phyloP scores from a whole-genome alignment of 179 eudicot genomes.

The Nepenthes alata region DNA sequence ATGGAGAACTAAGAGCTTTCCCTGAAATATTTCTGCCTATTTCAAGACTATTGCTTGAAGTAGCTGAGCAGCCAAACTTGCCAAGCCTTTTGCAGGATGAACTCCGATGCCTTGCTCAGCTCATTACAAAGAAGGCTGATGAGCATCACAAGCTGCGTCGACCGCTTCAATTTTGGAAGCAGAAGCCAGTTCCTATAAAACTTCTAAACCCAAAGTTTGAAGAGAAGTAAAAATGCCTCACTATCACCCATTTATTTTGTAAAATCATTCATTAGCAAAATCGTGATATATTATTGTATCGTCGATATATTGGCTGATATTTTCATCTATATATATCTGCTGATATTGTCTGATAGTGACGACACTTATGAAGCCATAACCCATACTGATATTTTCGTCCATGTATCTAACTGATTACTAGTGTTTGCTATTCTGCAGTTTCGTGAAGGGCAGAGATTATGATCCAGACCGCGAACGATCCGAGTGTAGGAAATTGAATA shows the following conservation, averaged over 20 bases:
- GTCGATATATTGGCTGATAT: too few species aligned
- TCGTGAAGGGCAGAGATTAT: constrained; percentile 78
- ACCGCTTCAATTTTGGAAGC: constrained; percentile 65
- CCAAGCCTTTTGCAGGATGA: constrained; percentile 44
- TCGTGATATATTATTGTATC: too few species aligned
- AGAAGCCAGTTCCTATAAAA: constrained; percentile 66
- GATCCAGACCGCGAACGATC: constrained; percentile 90
- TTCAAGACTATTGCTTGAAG: constrained; percentile 27
- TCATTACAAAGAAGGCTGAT: constrained; percentile 37
- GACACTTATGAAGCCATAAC: neutral
- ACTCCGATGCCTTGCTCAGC: constrained; percentile 30
- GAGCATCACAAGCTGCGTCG: constrained; percentile 47
- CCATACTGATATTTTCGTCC: neutral
- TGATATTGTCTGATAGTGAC: too few species aligned
- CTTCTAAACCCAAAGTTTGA: constrained; percentile 62
- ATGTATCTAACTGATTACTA: neutral
- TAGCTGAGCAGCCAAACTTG: constrained; percentile 43
- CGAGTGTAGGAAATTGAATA: constrained; percentile 52
- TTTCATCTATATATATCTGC: too few species aligned
- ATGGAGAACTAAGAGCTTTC: constrained; percentile 55
- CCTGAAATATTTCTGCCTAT: constrained; percentile 63
- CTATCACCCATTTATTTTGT: too few species aligned
- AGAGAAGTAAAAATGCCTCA: constrained; percentile 42
- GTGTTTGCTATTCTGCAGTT: constrained; percentile 36
- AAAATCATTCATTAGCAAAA: too few species aligned